These are phyloP conservation scores for Zalaria obscura DNA, from an alignment of 2,329 filamentous ascomycete genomes.

Conservation along the genomic window DNA sequence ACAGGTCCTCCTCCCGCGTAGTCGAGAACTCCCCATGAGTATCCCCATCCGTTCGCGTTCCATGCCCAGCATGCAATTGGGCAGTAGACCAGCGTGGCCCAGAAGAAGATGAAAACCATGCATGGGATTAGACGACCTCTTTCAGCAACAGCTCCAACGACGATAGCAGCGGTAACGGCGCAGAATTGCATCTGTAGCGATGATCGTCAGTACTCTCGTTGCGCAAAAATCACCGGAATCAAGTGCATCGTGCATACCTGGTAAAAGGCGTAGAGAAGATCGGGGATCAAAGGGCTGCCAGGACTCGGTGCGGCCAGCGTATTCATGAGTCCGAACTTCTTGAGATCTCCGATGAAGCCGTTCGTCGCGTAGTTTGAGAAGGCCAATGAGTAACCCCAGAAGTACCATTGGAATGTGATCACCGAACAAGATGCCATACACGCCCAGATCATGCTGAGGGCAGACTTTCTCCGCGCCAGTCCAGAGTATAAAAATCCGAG, in stretches of 20 bases:
- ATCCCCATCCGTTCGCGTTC: constrained; percentile 90
- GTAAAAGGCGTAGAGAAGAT: constrained; percentile 88
- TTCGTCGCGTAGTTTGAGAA: constrained; percentile 73
- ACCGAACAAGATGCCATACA: constrained; percentile 89
- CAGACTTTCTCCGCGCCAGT: constrained; percentile 92
- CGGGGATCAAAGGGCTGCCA: constrained; percentile 76
- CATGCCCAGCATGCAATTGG: constrained; percentile 93
- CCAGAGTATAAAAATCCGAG: constrained; percentile 97
- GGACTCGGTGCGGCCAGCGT: constrained; percentile 74
- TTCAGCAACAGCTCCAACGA: constrained; percentile 85
- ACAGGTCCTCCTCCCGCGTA: constrained; percentile 95
- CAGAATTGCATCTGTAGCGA: constrained; percentile 80
- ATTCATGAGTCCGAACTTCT: constrained; percentile 78
- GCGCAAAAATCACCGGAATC: neutral
- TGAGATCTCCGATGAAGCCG: constrained; percentile 81
- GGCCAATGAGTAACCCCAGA: constrained; percentile 95
- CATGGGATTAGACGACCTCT: constrained; percentile 82
- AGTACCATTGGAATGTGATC: constrained; percentile 97
- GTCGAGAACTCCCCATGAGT: constrained; percentile 80
- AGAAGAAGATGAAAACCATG: constrained; percentile 92
- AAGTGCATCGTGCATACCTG: constrained; percentile 40
- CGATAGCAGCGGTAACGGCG: constrained; percentile 78
- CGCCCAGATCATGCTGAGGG: constrained; percentile 92
- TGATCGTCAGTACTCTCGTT: neutral
- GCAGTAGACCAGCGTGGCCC: constrained; percentile 96